phyloP scores from a whole-genome alignment of 176 grass and related monocot species.

The Leersia perrieri region DNA sequence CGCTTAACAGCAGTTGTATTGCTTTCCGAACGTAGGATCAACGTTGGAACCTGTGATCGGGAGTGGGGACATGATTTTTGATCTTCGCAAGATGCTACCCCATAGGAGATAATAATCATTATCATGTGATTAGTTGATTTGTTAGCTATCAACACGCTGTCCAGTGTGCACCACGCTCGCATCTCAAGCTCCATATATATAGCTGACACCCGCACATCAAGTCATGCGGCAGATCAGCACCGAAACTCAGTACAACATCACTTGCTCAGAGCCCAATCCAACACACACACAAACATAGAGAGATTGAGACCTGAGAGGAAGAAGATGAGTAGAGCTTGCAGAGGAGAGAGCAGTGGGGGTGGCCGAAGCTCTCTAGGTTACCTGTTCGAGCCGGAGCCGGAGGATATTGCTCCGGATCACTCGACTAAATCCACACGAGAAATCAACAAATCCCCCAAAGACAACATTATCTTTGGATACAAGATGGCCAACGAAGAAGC shows the following conservation, averaged over 20 bases:
- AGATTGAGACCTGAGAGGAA: neutral
- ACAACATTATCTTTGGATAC: neutral
- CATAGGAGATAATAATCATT: neutral
- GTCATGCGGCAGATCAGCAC: neutral
- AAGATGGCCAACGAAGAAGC: constrained; percentile 1
- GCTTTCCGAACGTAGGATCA: neutral
- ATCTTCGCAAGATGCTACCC: too few species aligned
- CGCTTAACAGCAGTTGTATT: neutral
- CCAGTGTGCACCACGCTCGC: neutral
- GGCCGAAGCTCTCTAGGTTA: constrained; percentile 74
- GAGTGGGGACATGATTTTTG: too few species aligned
- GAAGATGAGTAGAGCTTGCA: constrained; percentile 48
- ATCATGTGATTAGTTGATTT: neutral
- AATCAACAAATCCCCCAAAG: constrained; percentile 2
- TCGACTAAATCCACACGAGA: neutral
- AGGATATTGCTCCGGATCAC: constrained; percentile 18
- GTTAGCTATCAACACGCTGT: neutral
- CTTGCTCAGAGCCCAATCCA: neutral
- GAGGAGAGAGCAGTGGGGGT: constrained; percentile 61
- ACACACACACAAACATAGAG: neutral
- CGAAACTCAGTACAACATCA: neutral
- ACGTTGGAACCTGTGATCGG: neutral
- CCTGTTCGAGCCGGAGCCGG: constrained; percentile 73
- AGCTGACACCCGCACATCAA: constrained; percentile 1
- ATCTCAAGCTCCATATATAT: constrained; percentile 42